Evolutionary conservation across 768 basidiomycete species (phyloP).

Genomic region (Rhodotorula graminis): DNA sequence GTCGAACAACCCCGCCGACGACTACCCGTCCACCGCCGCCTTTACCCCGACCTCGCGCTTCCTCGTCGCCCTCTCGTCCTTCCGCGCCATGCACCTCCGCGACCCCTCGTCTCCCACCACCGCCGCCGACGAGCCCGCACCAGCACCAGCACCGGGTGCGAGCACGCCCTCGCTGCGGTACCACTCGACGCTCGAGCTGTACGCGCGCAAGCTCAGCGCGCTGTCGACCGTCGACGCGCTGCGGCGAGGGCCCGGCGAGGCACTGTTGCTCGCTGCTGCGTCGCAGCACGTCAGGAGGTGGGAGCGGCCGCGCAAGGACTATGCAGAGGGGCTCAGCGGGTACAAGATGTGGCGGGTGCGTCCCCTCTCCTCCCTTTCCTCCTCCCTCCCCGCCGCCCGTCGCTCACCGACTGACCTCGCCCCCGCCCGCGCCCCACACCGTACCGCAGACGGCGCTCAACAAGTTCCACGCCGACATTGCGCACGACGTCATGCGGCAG

Average conservation of each 20-base stretch:
- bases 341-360: constrained; percentile 32
- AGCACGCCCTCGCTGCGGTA: background rate
- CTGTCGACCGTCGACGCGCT: background rate
- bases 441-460: constrained; percentile 3
- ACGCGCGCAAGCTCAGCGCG: background rate
- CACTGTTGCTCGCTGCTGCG: constrained; percentile 9
- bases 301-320: constrained; percentile 11
- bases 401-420: background rate
- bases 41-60: constrained; percentile 13
- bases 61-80: constrained; percentile 2
- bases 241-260: background rate
- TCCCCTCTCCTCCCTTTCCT: background rate
- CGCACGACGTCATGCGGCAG: background rate
- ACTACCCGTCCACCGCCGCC: background rate
- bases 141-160: too few relatives aligned
- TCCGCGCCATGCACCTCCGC: constrained; percentile 1
- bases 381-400: too few relatives aligned
- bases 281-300: constrained; percentile 20
- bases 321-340: constrained; percentile 6
- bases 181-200: constrained; percentile 10
- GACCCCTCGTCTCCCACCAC: background rate
- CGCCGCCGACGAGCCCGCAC: background rate
- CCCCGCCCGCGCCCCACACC: background rate
- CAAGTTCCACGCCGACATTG: constrained; percentile 15
- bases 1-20: background rate